Conservation (phyloP, 768 basidiomycete species). For the Kwoniella europaea region DNA sequence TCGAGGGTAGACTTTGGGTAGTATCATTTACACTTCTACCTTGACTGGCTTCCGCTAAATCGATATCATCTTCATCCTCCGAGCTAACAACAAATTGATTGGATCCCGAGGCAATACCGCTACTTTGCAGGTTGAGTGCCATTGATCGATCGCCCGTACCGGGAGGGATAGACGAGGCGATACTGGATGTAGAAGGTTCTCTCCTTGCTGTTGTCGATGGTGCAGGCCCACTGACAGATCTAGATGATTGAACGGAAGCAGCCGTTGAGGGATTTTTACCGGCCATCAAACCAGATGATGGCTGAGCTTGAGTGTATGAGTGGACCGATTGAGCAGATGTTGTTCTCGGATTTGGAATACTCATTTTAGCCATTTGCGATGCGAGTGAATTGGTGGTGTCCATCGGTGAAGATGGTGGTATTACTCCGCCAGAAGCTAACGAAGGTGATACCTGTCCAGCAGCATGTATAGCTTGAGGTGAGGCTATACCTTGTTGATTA, state of each 20-base stretch:
- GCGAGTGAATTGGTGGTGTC: conserved; percentile 33
- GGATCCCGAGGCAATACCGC: not conserved
- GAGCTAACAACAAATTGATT: conserved; percentile 17
- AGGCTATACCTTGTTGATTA: not conserved
- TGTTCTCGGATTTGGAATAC: conserved; percentile 16
- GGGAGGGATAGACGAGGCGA: conserved; percentile 15
- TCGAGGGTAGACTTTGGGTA: conserved; percentile 23
- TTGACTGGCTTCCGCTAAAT: conserved; percentile 4
- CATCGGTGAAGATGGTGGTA: conserved; percentile 32
- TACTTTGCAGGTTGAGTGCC: not conserved
- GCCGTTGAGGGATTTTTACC: not conserved
- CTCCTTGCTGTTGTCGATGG: conserved; percentile 20
- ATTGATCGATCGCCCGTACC: conserved; percentile 30
- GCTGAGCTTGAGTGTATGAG: not conserved
- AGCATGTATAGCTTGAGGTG: conserved; percentile 17
- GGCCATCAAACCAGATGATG: not conserved
- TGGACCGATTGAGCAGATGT: conserved; percentile 7
- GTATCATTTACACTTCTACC: conserved; percentile 9
- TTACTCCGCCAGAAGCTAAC: conserved; percentile 14
- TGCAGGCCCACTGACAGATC: conserved; percentile 4
- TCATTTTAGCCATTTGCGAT: conserved; percentile 32
- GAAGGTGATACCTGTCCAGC: conserved; percentile 15
- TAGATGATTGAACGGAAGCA: conserved; percentile 3
- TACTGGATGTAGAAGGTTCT: conserved; percentile 40
- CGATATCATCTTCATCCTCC: conserved; percentile 22